Evolutionary conservation across 2,329 filamentous ascomycete species (phyloP).

Genomic region (Claviceps monticola): DNA sequence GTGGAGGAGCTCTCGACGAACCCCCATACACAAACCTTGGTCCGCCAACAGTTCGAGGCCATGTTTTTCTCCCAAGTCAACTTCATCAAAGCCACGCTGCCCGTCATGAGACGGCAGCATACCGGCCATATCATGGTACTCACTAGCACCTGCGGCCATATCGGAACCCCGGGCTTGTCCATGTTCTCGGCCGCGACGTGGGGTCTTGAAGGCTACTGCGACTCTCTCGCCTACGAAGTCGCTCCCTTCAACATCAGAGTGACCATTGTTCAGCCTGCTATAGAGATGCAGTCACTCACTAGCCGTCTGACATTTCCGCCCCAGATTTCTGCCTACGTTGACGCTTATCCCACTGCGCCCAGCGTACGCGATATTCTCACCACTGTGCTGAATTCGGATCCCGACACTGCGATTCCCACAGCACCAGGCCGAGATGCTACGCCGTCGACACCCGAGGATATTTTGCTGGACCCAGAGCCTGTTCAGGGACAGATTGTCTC

Average conservation of each 20-base stretch:
- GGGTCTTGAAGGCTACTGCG: slow-evolving; percentile 92
- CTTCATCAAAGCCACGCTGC: slow-evolving; percentile 79
- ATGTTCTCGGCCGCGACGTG: slow-evolving; percentile 88
- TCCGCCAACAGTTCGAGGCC: slow-evolving; percentile 83
- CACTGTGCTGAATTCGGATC: slow-evolving; percentile 63
- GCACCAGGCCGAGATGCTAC: slow-evolving; percentile 15
- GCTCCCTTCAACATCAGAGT: slow-evolving; percentile 94
- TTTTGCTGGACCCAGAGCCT: slow-evolving; percentile 19
- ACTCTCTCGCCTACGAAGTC: slow-evolving; percentile 89
- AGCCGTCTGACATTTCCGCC: slow-evolving; percentile 80
- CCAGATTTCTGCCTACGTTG: slow-evolving; percentile 43
- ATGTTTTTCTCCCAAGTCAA: slow-evolving; percentile 96
- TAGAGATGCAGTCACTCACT: slow-evolving; percentile 78
- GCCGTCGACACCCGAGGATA: slow-evolving; percentile 18
- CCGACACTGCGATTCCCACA: slow-evolving; percentile 40
- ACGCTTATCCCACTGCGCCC: slow-evolving; percentile 45
- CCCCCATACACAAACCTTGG: slow-evolving; percentile 58
- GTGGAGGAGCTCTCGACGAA: slow-evolving; percentile 78
- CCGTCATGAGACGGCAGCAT: slow-evolving; percentile 62
- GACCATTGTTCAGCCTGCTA: slow-evolving; percentile 88
- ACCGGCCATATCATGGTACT: slow-evolving; percentile 84
- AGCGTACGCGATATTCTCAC: slow-evolving; percentile 72
- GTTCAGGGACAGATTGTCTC: slow-evolving; percentile 37
- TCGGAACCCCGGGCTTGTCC: slow-evolving; percentile 80
- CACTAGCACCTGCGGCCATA: slow-evolving; percentile 80